These are phyloP conservation scores for Neofusicoccum cordaticola DNA, from an alignment of 2,329 filamentous ascomycete species.

Conservation along the genomic window DNA sequence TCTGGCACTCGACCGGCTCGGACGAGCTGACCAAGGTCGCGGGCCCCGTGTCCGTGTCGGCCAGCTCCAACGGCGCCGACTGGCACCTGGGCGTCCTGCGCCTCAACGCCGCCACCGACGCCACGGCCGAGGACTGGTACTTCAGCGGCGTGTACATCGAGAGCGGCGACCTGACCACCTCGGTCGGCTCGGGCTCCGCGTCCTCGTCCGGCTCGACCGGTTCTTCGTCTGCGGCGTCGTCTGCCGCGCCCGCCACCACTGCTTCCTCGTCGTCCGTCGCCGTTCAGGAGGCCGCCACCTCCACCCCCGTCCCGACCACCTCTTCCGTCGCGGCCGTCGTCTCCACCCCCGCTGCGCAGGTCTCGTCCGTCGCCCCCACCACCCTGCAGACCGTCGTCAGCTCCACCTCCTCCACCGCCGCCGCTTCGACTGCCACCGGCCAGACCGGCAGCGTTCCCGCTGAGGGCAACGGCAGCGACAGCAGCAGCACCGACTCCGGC, in stretches of 20 bases:
- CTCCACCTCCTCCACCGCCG: not conserved
- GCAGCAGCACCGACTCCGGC: not conserved
- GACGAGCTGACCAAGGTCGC: conserved; percentile 58
- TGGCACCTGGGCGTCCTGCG: conserved; percentile 72
- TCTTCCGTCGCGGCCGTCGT: not conserved
- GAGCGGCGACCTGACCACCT: conserved; percentile 43
- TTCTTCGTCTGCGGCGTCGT: not conserved
- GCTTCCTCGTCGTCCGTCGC: not conserved
- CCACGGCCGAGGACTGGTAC: conserved; percentile 62
- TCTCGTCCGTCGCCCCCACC: not conserved
- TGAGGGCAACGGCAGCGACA: not conserved
- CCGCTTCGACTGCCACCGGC: conserved; percentile 1
- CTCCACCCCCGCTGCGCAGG: not conserved
- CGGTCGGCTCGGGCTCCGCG: conserved; percentile 16
- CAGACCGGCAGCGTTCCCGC: conserved; percentile 8
- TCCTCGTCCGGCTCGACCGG: not conserved
- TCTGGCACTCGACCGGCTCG: conserved; percentile 70
- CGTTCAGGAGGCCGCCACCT: not conserved
- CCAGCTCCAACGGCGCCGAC: conserved; percentile 66
- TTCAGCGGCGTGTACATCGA: conserved; percentile 72
- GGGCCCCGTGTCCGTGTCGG: conserved; percentile 57
- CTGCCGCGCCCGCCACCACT: not conserved
- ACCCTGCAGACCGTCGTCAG: not conserved
- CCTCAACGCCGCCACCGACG: conserved; percentile 55
- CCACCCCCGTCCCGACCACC: not conserved